Conservation (phyloP, 2,329 filamentous ascomycete genomes). For the Claviceps sp. region DNA sequence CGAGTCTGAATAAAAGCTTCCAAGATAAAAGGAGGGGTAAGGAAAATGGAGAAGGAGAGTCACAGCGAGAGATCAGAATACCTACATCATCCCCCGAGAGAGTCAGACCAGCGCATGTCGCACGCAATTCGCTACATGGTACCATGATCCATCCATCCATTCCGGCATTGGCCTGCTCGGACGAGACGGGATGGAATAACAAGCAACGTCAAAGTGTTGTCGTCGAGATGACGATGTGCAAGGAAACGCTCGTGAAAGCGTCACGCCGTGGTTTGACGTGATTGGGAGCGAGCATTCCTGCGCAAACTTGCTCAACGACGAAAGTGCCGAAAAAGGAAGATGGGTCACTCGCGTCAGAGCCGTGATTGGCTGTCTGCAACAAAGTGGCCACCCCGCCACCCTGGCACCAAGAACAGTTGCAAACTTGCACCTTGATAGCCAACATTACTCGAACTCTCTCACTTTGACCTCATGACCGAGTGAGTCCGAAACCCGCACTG, state of each 20-base stretch:
- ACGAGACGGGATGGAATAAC: too few relatives aligned
- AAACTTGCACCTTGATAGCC: conserved; percentile 1
- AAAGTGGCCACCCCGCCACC: neutral
- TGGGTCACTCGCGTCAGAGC: conserved; percentile 6
- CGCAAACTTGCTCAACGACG: conserved; percentile 23
- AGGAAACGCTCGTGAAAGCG: too few relatives aligned
- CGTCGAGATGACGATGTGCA: neutral
- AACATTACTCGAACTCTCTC: neutral
- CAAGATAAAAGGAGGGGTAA: neutral
- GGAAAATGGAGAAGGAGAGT: neutral
- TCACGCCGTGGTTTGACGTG: neutral
- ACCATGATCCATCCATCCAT: too few relatives aligned
- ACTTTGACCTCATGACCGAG: neutral
- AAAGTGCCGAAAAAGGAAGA: conserved; percentile 14
- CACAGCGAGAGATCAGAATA: neutral
- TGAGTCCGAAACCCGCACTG: too few relatives aligned
- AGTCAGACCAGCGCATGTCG: too few relatives aligned
- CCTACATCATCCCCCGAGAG: neutral
- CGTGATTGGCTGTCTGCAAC: conserved; percentile 16
- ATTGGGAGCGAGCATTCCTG: conserved; percentile 14
- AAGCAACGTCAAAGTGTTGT: too few relatives aligned
- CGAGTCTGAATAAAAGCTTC: neutral
- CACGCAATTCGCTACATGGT: too few relatives aligned
- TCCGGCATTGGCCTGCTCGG: too few relatives aligned
- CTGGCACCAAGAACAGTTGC: too few relatives aligned